Percentiles rank a stretch among this genome's conserved stretches.
Conservation (phyloP, 1,284 basidiomycete genomes). For the Sanguinoderma infundibulare region DNA sequence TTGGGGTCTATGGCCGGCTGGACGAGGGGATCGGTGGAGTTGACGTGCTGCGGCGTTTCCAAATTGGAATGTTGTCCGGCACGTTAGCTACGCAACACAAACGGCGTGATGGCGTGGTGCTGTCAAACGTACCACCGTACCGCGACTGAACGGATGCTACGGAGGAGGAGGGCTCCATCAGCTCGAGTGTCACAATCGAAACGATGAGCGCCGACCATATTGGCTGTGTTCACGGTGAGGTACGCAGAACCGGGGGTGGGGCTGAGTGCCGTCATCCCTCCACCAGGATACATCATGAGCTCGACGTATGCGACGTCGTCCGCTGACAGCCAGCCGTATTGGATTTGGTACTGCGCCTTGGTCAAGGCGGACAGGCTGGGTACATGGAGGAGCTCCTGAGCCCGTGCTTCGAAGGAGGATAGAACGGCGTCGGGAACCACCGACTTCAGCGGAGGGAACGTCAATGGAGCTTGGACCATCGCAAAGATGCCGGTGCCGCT, state of each 20-base stretch:
- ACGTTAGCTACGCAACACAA: no score
- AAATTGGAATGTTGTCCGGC: no score
- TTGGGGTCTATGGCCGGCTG: constrained; percentile 13
- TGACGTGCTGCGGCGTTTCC: constrained; percentile 11
- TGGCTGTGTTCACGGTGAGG: constrained; percentile 7
- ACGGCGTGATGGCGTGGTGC: not conserved
- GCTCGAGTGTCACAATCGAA: no score
- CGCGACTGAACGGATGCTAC: constrained; percentile 10
- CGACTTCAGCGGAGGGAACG: constrained; percentile 5
- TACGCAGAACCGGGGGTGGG: constrained; percentile 3
- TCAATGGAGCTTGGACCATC: not conserved
- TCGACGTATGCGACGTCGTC: constrained; percentile 10
- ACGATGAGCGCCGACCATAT: not conserved
- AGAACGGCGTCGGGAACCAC: not conserved
- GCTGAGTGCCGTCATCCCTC: not conserved
- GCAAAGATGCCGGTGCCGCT: constrained; percentile 14
- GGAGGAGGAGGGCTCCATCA: not conserved
- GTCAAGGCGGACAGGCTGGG: constrained; percentile 4
- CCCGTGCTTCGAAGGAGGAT: not conserved
- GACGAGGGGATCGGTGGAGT: constrained; percentile 1
- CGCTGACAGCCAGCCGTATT: constrained; percentile 11
- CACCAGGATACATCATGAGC: constrained; percentile 11
- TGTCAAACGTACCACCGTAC: constrained; percentile 7
- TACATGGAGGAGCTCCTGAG: not conserved
- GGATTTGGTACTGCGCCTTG: constrained; percentile 14